These are phyloP conservation scores for Trichosanthes truncata DNA, from an alignment of 306 rosid genomes.

Conservation along the genomic window DNA sequence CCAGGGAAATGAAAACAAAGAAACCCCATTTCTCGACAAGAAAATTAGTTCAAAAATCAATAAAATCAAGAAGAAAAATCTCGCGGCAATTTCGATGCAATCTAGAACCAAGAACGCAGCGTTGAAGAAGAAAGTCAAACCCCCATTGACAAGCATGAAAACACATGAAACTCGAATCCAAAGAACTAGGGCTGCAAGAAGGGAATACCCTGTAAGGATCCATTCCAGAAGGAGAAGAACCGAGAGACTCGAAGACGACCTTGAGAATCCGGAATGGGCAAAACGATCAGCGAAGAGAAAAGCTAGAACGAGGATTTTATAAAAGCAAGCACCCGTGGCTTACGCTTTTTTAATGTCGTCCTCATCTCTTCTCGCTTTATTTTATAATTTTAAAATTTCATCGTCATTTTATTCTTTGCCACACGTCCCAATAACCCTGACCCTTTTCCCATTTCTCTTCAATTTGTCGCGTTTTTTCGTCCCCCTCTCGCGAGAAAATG, in stretches of 20 bases:
- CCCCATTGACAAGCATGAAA: neutral
- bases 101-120: neutral
- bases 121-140: neutral
- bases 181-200: neutral
- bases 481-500: neutral
- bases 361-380: neutral
- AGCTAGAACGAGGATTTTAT: neutral
- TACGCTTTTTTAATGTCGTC: constrained; percentile 3
- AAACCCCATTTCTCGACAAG: neutral
- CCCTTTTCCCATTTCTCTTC: neutral
- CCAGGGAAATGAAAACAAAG: neutral
- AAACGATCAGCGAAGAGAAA: neutral
- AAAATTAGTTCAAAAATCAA: neutral
- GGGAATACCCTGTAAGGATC: constrained; percentile 53
- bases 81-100: neutral
- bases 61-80: neutral
- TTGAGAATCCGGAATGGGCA: neutral
- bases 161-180: neutral
- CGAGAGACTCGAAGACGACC: neutral
- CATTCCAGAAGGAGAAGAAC: constrained; percentile 22
- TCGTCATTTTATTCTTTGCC: neutral
- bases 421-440: neutral
- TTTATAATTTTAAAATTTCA: neutral
- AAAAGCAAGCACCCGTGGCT: neutral
- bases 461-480: neutral